Evolutionary conservation across 345 rosid species (phyloP), one percentile per base, ranked within the genome.

Genomic region (Syzygium jambos): DNA sequence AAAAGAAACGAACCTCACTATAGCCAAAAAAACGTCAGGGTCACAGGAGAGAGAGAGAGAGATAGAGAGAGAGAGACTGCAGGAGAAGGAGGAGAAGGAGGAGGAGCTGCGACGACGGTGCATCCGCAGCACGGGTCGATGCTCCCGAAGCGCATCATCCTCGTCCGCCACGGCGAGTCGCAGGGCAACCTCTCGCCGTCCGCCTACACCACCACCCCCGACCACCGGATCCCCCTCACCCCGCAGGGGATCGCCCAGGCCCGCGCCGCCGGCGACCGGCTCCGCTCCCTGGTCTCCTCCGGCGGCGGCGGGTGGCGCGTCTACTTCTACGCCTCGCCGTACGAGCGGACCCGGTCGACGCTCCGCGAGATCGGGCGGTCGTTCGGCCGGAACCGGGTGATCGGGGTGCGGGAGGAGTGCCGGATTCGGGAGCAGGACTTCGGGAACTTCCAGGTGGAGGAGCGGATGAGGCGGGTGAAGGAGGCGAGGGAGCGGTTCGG

Each of bases 391-490:
- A 91, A 91, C 88, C 90, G 93, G 87, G 94, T 98, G 68, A 94
- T 98, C 80, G 99, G 99, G 43, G 99, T 93, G n/a, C 92, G 99
- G 61, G 99, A 98, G 85, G 99, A 98, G 92, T 95, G 98, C 54
- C 90, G 99, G 65, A 90, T 98, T 22, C 86, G 99, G 54, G 99
- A 98, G 78, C 99, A 98, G 91, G 99, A 98, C 90, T 98, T 98
- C 85, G 99, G 99, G 85, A 98, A 98, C 86, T 98, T 98, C 27
- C 99, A 98, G 95, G 95, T 95, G 6, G 87, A 90, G 87, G 99
- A 96, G 90, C 87, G 99, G 80, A 98, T 98, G 99, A 91, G 91
- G 86, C 91, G 30, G 51, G 93, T 95, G 41, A 96, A 95, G 87
- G 93, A 93, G 92, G 91, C 94, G 0, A 91, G 99, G 85, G 95